phyloP scores from a whole-genome alignment of 2,329 filamentous ascomycete genomes.

The Mycogone perniciosa region DNA sequence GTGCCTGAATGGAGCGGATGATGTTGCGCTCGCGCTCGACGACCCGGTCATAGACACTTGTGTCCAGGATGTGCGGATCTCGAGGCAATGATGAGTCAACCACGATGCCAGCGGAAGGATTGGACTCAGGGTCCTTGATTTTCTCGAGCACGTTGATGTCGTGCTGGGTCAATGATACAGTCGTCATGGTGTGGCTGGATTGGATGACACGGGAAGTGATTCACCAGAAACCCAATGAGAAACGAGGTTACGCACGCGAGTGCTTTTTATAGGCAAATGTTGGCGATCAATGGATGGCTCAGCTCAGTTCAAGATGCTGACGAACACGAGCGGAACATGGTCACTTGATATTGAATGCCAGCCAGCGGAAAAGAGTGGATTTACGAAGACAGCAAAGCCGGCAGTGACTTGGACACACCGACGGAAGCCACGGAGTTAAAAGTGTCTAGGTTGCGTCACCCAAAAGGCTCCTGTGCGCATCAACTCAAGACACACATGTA shows the following conservation, averaged over 20 bases:
- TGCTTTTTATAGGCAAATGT: background rate
- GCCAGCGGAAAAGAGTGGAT: too few species aligned
- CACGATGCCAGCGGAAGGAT: slow-evolving; percentile 47
- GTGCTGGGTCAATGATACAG: slow-evolving; percentile 45
- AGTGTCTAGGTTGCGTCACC: too few species aligned
- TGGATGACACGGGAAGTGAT: background rate
- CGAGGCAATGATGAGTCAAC: slow-evolving; percentile 49
- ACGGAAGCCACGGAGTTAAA: too few species aligned
- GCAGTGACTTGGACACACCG: too few species aligned
- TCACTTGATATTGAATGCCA: too few species aligned
- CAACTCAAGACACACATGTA: background rate
- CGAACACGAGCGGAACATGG: too few species aligned
- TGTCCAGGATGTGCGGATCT: slow-evolving; percentile 51
- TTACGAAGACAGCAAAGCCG: too few species aligned
- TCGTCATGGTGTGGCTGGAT: slow-evolving; percentile 36
- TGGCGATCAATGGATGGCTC: too few species aligned
- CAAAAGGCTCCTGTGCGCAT: too few species aligned
- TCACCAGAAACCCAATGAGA: background rate
- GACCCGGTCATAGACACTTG: slow-evolving; percentile 44
- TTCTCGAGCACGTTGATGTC: slow-evolving; percentile 59
- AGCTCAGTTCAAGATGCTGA: too few species aligned
- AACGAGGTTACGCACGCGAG: background rate
- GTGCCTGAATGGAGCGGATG: slow-evolving; percentile 46
- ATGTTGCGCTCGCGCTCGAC: slow-evolving; percentile 47
- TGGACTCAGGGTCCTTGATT: slow-evolving; percentile 60